Percentiles rank a stretch among this genome's conserved stretches.
These are phyloP conservation scores for Coccomyxa sp. DNA, from an alignment of 139 green algal genomes.

Conservation along the genomic window DNA sequence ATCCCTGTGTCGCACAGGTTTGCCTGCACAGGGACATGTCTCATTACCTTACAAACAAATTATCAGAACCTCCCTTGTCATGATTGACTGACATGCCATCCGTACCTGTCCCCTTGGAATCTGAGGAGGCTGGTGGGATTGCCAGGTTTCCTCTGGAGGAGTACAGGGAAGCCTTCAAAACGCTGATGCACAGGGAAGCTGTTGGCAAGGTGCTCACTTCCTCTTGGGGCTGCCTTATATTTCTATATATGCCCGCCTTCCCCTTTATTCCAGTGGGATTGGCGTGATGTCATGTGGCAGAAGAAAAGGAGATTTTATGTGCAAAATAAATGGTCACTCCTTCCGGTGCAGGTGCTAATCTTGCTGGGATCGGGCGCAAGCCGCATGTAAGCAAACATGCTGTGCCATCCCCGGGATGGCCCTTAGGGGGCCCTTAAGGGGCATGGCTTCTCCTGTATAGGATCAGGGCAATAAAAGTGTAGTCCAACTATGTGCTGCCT, in stretches of 20 bases:
- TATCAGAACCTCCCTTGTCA: not conserved
- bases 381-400: not conserved
- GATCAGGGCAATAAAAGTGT: not conserved
- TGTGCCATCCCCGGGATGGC: not conserved
- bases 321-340: not conserved
- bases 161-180: slow-evolving; percentile 47
- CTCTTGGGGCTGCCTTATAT: not conserved
- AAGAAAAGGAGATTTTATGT: not conserved
- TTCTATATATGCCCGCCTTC: not conserved
- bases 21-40: not conserved
- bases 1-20: slow-evolving; percentile 54
- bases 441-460: not conserved
- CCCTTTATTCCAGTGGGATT: not conserved
- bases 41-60: not conserved
- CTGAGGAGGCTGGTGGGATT: not conserved
- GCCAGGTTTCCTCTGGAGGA: slow-evolving; percentile 45
- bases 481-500: not conserved
- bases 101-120: not conserved
- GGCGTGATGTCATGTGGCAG: not conserved
- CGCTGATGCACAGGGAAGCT: slow-evolving; percentile 47
- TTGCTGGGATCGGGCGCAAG: not conserved
- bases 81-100: not conserved
- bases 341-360: not conserved
- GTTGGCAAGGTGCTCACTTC: slow-evolving; percentile 50
- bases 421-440: not conserved